Conservation (phyloP, 192 early-diverging fungal species). For the Coemansia sp. region DNA sequence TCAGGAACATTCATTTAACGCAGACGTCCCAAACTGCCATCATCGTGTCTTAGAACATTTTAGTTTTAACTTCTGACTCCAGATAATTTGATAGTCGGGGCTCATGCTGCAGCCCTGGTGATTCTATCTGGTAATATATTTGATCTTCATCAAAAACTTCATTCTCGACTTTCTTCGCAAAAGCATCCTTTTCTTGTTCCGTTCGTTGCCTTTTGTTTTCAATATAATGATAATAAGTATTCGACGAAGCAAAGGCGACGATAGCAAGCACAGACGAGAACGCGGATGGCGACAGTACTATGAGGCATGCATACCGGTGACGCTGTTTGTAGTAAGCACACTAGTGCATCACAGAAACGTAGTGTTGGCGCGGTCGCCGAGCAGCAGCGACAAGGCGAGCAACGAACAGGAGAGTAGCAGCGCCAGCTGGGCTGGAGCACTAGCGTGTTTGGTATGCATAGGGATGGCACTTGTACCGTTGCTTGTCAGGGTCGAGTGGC, state of each 20-base stretch:
- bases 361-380: too few species aligned
- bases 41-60: too few species aligned
- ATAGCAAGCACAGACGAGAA: background rate
- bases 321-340: constrained; percentile 2
- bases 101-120: too few species aligned
- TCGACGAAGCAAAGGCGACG: background rate
- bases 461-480: constrained; percentile 6
- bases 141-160: too few species aligned
- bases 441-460: background rate
- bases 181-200: background rate
- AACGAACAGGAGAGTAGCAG: background rate
- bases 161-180: too few species aligned
- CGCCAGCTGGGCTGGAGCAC: background rate
- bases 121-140: too few species aligned
- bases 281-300: constrained; percentile 23
- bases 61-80: too few species aligned
- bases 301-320: constrained; percentile 36
- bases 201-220: background rate
- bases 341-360: background rate
- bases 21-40: too few species aligned
- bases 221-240: background rate
- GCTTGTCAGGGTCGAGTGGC: constrained; percentile 3
- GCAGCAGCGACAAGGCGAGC: too few species aligned
- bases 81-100: too few species aligned
- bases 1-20: too few species aligned